Evolutionary conservation across 1,284 basidiomycete species (phyloP), one percentile per base, ranked within the genome.

Genomic region (Albatrellus sp.): DNA sequence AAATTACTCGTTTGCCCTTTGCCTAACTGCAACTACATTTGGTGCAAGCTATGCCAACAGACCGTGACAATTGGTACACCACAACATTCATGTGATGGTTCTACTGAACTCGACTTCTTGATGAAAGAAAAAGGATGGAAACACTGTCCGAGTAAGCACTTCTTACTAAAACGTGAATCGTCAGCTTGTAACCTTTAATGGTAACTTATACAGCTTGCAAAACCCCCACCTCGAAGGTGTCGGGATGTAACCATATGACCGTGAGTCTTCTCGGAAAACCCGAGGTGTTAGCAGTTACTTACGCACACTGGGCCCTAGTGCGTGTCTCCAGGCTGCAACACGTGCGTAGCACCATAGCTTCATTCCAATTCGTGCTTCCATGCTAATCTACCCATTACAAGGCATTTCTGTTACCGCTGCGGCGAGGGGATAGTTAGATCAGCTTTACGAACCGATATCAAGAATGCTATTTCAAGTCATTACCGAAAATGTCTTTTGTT

Each of bases 191-290:
- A 24, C 24, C 24, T 24, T 24, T 14, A 12, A 9, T 16, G 9
- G 17, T 7, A 13, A 16, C n/a, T n/a, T n/a, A 17, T 7, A 24
- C 43, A 77, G 77, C 73, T 1, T 81, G 78, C 53, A 61, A 64
- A 45, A 77, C 77, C 0, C 73, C 76, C 0, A 69, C 72, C 16
- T 70, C 74, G 54, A 81, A 79, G 54, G 55, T 56, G 1, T 54
- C 58, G 1, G 79, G 78, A 0, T 81, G 78, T 54, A 78, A 80
- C 52, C 76, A 81, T 56, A 77, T 81, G 65, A 73, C 73, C 45
- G 78, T 77, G 72, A 55, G 33, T 44, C 16, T 24, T 2, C 17
- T 10, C 24, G 24, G 24, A 24, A 24, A 24, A 24, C 24, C 24
- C 7, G 24, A 24, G 24, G 24, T 24, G 24, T 7, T 24, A 24